Evolutionary conservation across 2,329 filamentous ascomycete species (phyloP), one percentile per base, ranked within the genome.

Genomic region (Aspergillus puulaauensis): DNA sequence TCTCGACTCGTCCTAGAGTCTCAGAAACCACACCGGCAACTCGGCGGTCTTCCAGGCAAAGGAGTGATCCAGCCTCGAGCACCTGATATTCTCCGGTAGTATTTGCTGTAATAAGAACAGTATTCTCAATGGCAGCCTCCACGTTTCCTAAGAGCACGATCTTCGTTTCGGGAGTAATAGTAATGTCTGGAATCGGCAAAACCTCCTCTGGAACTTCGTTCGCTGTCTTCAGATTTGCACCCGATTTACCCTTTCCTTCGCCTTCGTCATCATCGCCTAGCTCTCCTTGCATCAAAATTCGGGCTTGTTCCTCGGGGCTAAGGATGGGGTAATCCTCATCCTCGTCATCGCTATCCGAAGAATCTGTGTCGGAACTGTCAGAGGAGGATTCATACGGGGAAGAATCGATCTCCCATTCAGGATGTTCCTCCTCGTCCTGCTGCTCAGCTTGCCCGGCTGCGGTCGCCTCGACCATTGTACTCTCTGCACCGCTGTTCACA

Each of bases 351-450:
- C 86, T 86, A 53, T 84, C 83, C 2, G 82, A 84, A n/a, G 82
- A 84, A 60, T 87, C 84, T 2, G 85, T 86, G n/a, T 82, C 83
- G 23, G 83, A 83, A 63, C 86, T 82, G 50, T 77, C 78, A 23
- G 75, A 77, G 12, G 78, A 90, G 6, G 88, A 90, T 67, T 87
- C 85, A 68, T 89, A 89, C 0, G 89, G 89, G 0, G 88, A 90
- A 1, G 89, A 92, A 67, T 93, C 90, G 7, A 82, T 78, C 70
- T 96, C 91, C 90, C 91, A 98, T 73, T 97, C 93, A 3, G 89
- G 87, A 45, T 89, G 80, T 53, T 79, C 74, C 46, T 80, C 77
- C 33, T 74, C 77, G 52, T 79, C 68, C 6, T 65, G 62, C 23
- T 64, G 61, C 21, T 64, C 63, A 8, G 24, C 48, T 37, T 61